A percentile compares a stretch with the other conserved stretches of the same genome.
phyloP scores from a whole-genome alignment of 2,329 filamentous ascomycete species.

The Epichloe gansuensis region DNA sequence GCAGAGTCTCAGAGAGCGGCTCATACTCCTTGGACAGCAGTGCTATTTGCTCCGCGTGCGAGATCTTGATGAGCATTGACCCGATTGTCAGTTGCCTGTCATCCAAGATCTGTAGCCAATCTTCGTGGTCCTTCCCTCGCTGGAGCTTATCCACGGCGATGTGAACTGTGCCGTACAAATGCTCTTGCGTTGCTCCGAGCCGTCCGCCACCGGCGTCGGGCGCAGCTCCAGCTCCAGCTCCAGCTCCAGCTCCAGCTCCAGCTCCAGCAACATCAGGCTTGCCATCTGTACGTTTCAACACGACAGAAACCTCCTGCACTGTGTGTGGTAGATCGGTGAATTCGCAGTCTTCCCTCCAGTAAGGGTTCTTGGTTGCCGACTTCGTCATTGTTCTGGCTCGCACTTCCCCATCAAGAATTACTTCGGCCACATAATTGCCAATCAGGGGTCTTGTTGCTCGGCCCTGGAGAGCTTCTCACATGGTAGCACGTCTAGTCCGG shows the following conservation, averaged over 20 bases:
- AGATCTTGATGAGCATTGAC: conserved; percentile 71
- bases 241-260: conserved; percentile 10
- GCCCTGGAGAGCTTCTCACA: conserved; percentile 11
- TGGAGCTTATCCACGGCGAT: conserved; percentile 70
- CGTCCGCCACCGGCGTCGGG: neutral
- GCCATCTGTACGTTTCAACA: conserved; percentile 55
- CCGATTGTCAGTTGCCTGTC: conserved; percentile 65
- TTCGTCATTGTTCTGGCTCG: conserved; percentile 65
- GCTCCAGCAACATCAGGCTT: conserved; percentile 32
- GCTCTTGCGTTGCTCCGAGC: conserved; percentile 25
- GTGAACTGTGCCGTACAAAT: conserved; percentile 62
- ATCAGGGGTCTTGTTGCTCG: conserved; percentile 31
- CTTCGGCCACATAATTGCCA: conserved; percentile 68
- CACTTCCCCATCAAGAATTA: conserved; percentile 68
- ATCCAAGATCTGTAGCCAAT: conserved; percentile 77
- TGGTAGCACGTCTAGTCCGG: conserved; percentile 12
- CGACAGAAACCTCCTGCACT: conserved; percentile 55
- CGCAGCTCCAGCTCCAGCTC: conserved; percentile 20
- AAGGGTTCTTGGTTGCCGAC: conserved; percentile 57
- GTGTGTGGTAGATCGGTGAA: conserved; percentile 61
- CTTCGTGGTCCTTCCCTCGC: conserved; percentile 64
- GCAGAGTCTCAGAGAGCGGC: conserved; percentile 68
- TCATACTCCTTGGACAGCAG: conserved; percentile 78
- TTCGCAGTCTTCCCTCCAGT: conserved; percentile 73
- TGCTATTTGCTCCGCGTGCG: conserved; percentile 81